Base-by-base conservation (phyloP, 768 basidiomycete species). In the Lentinus tigrinus region DNA sequence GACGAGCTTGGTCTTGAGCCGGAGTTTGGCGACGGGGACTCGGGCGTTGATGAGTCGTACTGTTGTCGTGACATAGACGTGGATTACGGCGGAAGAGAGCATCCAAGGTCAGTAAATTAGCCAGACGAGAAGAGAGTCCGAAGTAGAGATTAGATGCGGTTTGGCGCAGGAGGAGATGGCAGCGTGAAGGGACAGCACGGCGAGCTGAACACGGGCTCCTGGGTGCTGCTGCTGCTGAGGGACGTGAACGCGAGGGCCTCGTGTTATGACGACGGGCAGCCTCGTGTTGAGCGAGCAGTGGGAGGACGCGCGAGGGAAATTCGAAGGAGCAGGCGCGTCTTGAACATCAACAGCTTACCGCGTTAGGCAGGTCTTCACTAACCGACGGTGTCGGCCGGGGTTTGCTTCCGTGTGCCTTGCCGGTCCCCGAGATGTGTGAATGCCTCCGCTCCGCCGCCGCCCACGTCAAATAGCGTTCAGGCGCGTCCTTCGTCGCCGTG, bases 181-280 rank as follows among this genome's bases (percentile, higher is more conserved):
- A 58, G 52, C 54, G 56, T 60, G 49, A 60, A 53, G 60, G 53
- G 56, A 58, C 58, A 62, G 65, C 67, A 65, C 66, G 57, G 28
- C 58, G 65, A 64, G 65, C 66, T 64, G 62, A 49, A 60, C 57
- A 58, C 58, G 59, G 62, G 66, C 67, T 70, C 63, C 58, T 58
- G 53, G 48, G 63, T 58, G 60, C 61, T 58, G 49, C 58, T 52
- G 61, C 64, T 63, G 64, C 64, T 60, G 54, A 52, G 51, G 64
- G 60, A 60, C 63, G 56, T 69, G 68, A 69, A 69, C 67, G 66
- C 66, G 69, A 65, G 65, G 63, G 67, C 69, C 69, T 70, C 67
- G 69, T 67, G 69, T 58, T 40, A 56, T 65, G 61, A 61, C 52
- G 64, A 62, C 54, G 67, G 60, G 62, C 63, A 58, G 67, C 67